Conservation (phyloP, 1,284 basidiomycete species). For the Coniferiporia weirii region DNA sequence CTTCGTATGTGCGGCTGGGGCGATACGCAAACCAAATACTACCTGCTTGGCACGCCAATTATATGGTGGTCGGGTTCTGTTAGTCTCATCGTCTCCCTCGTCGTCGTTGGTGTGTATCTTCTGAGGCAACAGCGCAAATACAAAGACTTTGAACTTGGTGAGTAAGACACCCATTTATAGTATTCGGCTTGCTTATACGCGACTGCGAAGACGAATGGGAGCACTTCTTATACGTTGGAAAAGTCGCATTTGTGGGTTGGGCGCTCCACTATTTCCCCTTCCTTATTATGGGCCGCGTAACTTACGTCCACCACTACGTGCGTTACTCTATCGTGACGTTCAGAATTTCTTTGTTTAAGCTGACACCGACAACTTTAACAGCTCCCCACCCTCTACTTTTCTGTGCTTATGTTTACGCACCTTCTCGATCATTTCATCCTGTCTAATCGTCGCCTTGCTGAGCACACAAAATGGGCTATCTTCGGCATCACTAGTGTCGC, state of each 20-base stretch:
- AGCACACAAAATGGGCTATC: slow-evolving; percentile 61
- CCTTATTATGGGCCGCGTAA: slow-evolving; percentile 93
- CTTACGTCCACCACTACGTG: slow-evolving; percentile 87
- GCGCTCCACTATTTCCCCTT: slow-evolving; percentile 88
- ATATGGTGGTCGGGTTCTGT: slow-evolving; percentile 85
- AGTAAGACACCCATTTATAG: slow-evolving; percentile 29
- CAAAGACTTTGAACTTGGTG: slow-evolving; percentile 83
- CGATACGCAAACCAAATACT: slow-evolving; percentile 85
- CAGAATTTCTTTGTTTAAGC: background rate
- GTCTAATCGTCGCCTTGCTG: slow-evolving; percentile 57
- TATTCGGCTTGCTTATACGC: background rate
- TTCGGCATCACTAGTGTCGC: slow-evolving; percentile 59
- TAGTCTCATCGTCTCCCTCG: slow-evolving; percentile 57
- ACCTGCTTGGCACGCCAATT: slow-evolving; percentile 88
- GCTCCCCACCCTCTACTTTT: slow-evolving; percentile 95
- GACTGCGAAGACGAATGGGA: slow-evolving; percentile 73
- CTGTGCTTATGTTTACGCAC: slow-evolving; percentile 88
- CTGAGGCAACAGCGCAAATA: slow-evolving; percentile 86
- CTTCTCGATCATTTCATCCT: slow-evolving; percentile 92
- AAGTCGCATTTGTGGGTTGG: slow-evolving; percentile 92
- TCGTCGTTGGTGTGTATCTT: slow-evolving; percentile 65
- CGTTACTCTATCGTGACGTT: slow-evolving; percentile 25
- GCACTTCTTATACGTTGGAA: slow-evolving; percentile 90
- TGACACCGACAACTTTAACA: slow-evolving; percentile 26
- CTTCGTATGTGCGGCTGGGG: slow-evolving; percentile 98